A percentile compares a stretch with the other conserved stretches of the same genome.
Conservation (phyloP, 257 asterid species). For the Cinchona pubescens region DNA sequence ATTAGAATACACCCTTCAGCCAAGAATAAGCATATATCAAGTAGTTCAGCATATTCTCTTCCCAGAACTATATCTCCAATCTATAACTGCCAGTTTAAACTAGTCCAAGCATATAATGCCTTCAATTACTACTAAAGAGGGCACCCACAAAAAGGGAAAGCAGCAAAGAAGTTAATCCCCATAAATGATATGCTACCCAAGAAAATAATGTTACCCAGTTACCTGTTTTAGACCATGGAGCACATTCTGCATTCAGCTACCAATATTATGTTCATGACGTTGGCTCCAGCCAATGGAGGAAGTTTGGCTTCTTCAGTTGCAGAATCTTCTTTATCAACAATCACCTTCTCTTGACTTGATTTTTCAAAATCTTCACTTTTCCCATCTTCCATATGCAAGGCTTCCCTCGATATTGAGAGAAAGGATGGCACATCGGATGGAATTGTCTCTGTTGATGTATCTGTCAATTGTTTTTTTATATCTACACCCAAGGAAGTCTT, state of each 20-base stretch:
- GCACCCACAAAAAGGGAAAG: background rate
- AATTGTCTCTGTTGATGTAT: slow-evolving; percentile 21
- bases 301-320: slow-evolving; percentile 47
- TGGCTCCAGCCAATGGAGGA: slow-evolving; percentile 86
- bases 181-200: background rate
- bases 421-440: slow-evolving; percentile 34
- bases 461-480: slow-evolving; percentile 17
- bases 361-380: slow-evolving; percentile 30
- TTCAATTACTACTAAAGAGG: background rate
- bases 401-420: slow-evolving; percentile 9
- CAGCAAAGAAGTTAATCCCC: background rate
- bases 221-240: slow-evolving; percentile 99
- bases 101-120: too few relatives aligned
- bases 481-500: slow-evolving; percentile 29
- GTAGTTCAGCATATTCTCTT: background rate
- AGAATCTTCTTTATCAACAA: slow-evolving; percentile 36
- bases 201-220: slow-evolving; percentile 1
- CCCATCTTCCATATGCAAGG: slow-evolving; percentile 28
- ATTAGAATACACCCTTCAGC: background rate
- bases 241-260: slow-evolving; percentile 88
- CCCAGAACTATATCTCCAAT: background rate
- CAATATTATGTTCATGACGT: slow-evolving; percentile 83
- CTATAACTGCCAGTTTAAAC: background rate
- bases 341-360: slow-evolving; percentile 31
- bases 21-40: background rate